A percentile compares a stretch with the other conserved stretches of the same genome.
These are phyloP conservation scores for Lavandula angustifolia DNA, from an alignment of 257 asterid species.

Conservation along the genomic window DNA sequence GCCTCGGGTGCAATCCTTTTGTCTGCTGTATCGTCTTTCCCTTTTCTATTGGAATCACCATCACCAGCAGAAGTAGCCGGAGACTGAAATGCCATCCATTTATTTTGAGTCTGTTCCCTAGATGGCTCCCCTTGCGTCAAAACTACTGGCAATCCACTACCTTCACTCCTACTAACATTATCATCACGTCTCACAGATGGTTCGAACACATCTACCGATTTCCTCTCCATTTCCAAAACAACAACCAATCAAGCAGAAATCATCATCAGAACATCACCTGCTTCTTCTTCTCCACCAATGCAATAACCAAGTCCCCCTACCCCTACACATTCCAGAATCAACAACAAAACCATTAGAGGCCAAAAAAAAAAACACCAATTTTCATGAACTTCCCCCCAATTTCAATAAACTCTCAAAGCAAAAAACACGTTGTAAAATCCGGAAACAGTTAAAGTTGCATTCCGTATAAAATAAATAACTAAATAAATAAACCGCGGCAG, in stretches of 20 bases:
- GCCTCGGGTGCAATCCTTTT: conserved; percentile 34
- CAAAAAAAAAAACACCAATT: not conserved
- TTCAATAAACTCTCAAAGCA: conserved; percentile 7
- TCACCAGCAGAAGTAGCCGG: conserved; percentile 13
- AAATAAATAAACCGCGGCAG: conserved; percentile 12
- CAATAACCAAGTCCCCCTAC: conserved; percentile 15
- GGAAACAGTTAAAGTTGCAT: conserved; percentile 2
- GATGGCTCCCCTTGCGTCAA: conserved; percentile 38
- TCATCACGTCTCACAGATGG: conserved; percentile 38
- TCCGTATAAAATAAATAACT: not conserved
- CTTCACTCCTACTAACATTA: conserved; percentile 29
- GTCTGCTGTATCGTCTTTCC: conserved; percentile 20
- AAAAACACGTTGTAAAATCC: not conserved
- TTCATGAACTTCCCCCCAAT: not conserved
- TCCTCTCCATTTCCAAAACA: conserved; percentile 48
- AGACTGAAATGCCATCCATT: conserved; percentile 78
- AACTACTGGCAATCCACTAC: conserved; percentile 36
- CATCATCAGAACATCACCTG: conserved; percentile 24
- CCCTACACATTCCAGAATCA: conserved; percentile 18
- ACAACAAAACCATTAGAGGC: not conserved
- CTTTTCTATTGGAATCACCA: conserved; percentile 18
- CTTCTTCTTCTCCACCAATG: conserved; percentile 18
- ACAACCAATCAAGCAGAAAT: conserved; percentile 22
- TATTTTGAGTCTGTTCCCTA: conserved; percentile 31
- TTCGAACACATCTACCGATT: conserved; percentile 56